phyloP scores from a whole-genome alignment of 2,329 filamentous ascomycete genomes.

The Huntiella moniliformis region DNA sequence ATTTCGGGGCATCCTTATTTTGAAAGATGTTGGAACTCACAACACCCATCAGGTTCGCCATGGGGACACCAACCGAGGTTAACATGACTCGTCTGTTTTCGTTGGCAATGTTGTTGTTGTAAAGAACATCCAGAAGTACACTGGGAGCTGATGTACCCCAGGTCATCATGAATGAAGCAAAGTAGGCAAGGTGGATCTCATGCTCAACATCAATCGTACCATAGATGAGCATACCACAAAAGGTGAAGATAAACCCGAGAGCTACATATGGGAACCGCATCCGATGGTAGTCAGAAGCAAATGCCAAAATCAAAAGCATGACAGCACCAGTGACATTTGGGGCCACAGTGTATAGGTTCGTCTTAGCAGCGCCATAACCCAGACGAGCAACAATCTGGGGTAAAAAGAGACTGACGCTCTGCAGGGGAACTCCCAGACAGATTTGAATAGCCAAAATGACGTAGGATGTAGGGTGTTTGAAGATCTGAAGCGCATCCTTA shows the following conservation, averaged over 20 bases:
- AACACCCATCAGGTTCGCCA: slow-evolving; percentile 60
- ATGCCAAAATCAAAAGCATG: slow-evolving; percentile 55
- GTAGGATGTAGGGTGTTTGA: slow-evolving; percentile 30
- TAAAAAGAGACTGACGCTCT: slow-evolving; percentile 34
- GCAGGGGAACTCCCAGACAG: slow-evolving; percentile 39
- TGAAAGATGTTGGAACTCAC: slow-evolving; percentile 52
- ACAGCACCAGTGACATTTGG: slow-evolving; percentile 58
- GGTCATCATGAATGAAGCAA: slow-evolving; percentile 65
- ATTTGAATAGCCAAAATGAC: slow-evolving; percentile 35
- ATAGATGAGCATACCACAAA: slow-evolving; percentile 63
- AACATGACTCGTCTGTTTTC: slow-evolving; percentile 53
- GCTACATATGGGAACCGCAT: slow-evolving; percentile 57
- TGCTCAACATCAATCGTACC: slow-evolving; percentile 46
- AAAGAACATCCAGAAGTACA: slow-evolving; percentile 46
- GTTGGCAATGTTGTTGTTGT: slow-evolving; percentile 69
- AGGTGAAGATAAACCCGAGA: slow-evolving; percentile 54
- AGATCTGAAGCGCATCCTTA: slow-evolving; percentile 31
- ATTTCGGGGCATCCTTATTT: slow-evolving; percentile 44
- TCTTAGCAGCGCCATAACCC: slow-evolving; percentile 32
- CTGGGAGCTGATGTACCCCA: slow-evolving; percentile 61
- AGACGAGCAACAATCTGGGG: slow-evolving; percentile 35
- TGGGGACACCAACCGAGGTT: slow-evolving; percentile 52
- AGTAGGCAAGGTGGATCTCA: slow-evolving; percentile 50
- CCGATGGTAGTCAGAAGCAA: slow-evolving; percentile 46
- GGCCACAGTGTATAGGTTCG: slow-evolving; percentile 66